Evolutionary conservation across 306 rosid genomes (phyloP).

Genomic region (Medicago truncatula): DNA sequence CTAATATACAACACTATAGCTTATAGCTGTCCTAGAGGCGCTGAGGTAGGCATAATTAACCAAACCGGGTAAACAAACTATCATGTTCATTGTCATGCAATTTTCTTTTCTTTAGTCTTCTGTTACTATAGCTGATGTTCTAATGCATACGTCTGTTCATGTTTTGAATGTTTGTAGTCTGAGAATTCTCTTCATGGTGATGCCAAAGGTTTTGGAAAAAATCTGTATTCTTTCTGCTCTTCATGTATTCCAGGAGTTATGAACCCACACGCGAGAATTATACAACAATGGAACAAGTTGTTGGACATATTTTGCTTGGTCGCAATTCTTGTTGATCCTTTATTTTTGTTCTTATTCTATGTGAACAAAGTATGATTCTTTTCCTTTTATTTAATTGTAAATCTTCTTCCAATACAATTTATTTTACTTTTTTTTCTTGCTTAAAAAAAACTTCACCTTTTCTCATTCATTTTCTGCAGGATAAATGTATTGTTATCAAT

Average conservation of each 20-base stretch:
- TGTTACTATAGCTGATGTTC: not conserved
- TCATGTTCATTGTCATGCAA: not conserved
- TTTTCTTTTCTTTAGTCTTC: not conserved
- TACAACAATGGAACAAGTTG: slow-evolving; percentile 75
- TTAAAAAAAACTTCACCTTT: not conserved
- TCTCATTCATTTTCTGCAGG: slow-evolving; percentile 49
- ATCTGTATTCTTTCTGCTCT: slow-evolving; percentile 53
- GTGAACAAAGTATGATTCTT: slow-evolving; percentile 51
- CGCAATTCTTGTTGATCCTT: slow-evolving; percentile 76
- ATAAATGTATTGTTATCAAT: slow-evolving; percentile 61
- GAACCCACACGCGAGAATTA: slow-evolving; percentile 74
- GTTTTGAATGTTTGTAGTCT: slow-evolving; percentile 33
- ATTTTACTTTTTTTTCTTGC: not conserved
- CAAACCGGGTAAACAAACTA: not conserved
- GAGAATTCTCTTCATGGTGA: slow-evolving; percentile 73
- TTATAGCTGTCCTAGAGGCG: not conserved
- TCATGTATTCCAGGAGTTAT: slow-evolving; percentile 71
- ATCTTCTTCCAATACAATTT: not conserved
- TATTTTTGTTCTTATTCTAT: slow-evolving; percentile 70
- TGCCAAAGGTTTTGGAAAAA: slow-evolving; percentile 73
- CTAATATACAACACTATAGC: not conserved
- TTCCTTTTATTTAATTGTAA: not conserved
- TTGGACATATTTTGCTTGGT: slow-evolving; percentile 69
- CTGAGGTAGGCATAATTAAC: not conserved
- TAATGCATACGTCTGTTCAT: not conserved